Evolutionary conservation across 495 filamentous ascomycete species (phyloP).

Genomic region (Chaetomium tenue): DNA sequence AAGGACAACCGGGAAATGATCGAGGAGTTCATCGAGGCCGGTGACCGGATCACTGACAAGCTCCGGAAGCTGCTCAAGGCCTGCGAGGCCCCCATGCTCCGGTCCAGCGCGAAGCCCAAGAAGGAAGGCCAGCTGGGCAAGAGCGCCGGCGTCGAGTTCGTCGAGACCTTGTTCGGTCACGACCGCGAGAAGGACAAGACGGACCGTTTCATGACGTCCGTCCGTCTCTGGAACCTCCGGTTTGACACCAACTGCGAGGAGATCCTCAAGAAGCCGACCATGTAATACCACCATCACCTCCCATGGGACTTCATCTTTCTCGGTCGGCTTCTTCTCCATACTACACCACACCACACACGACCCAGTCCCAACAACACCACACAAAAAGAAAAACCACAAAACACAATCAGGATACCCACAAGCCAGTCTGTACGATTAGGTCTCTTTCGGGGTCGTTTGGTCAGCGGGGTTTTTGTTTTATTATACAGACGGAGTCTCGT

Average conservation of each 20-base stretch:
- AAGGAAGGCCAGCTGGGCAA: slow-evolving; percentile 79
- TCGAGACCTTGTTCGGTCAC: slow-evolving; percentile 92
- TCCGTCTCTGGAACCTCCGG: slow-evolving; percentile 90
- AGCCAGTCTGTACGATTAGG: slow-evolving; percentile 38
- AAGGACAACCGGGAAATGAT: slow-evolving; percentile 75
- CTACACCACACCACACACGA: slow-evolving; percentile 13
- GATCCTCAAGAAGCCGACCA: slow-evolving; percentile 64
- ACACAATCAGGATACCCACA: slow-evolving; percentile 25
- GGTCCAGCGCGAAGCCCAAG: slow-evolving; percentile 55
- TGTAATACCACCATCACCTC: slow-evolving; percentile 35
- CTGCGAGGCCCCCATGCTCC: slow-evolving; percentile 88
- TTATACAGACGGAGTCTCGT: slow-evolving; percentile 21
- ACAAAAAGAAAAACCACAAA: slow-evolving; percentile 22
- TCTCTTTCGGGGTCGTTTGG: slow-evolving; percentile 36
- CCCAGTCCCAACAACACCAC: background rate
- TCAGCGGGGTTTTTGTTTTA: slow-evolving; percentile 28
- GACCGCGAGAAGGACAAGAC: slow-evolving; percentile 89
- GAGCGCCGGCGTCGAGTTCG: slow-evolving; percentile 92
- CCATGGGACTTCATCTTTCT: background rate
- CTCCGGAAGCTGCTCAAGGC: slow-evolving; percentile 83
- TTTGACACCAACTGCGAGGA: slow-evolving; percentile 97
- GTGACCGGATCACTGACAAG: slow-evolving; percentile 81
- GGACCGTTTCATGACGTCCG: slow-evolving; percentile 90
- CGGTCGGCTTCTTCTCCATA: background rate
- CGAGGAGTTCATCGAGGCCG: slow-evolving; percentile 87